Conservation (phyloP, 805 yeast species). For the Candida qinlingensis region DNA sequence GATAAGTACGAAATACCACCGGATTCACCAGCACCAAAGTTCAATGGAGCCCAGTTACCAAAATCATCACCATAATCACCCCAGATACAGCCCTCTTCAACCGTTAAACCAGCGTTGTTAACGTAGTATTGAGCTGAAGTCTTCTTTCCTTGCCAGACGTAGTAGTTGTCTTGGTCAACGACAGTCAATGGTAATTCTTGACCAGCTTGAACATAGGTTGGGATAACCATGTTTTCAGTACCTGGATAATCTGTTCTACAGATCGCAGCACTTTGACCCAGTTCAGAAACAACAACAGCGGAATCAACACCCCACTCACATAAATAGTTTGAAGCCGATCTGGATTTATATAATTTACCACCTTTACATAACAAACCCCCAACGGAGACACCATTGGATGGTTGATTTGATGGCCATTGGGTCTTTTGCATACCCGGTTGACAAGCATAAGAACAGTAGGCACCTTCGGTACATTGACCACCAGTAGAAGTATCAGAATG, state of each 20-base stretch:
- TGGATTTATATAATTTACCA: constrained; percentile 82
- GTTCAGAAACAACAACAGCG: constrained; percentile 64
- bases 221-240: constrained; percentile 96
- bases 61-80: constrained; percentile 71
- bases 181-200: constrained; percentile 61
- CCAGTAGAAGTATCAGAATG: constrained; percentile 51
- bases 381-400: constrained; percentile 80
- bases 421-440: constrained; percentile 99
- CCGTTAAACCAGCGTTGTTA: constrained; percentile 90
- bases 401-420: constrained; percentile 92
- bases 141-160: constrained; percentile 70
- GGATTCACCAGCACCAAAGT: constrained; percentile 86
- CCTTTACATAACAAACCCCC: constrained; percentile 88
- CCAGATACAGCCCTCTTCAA: constrained; percentile 93
- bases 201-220: constrained; percentile 78
- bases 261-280: constrained; percentile 68
- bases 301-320: constrained; percentile 83
- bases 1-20: constrained; percentile 70
- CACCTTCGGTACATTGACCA: constrained; percentile 72
- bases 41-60: constrained; percentile 98
- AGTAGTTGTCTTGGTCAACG: constrained; percentile 75
- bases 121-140: constrained; percentile 98
- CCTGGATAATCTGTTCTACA: constrained; percentile 99
- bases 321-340: constrained; percentile 57
- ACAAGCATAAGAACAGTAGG: constrained; percentile 96